Evolutionary conservation across 2,329 filamentous ascomycete genomes (phyloP).

Genomic region (Aspergillus aculeatus): DNA sequence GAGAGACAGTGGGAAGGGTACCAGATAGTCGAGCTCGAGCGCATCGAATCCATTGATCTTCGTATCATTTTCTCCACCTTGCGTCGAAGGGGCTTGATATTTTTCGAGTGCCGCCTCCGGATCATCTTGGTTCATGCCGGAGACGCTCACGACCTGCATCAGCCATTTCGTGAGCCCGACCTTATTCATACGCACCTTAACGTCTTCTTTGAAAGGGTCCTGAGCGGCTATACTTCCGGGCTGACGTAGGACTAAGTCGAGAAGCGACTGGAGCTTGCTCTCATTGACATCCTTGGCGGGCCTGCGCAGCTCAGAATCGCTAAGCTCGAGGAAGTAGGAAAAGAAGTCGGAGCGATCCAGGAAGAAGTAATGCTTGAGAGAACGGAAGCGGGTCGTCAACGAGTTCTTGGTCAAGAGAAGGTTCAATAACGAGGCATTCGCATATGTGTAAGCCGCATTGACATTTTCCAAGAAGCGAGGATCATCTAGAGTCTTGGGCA

Average conservation of each 20-base stretch:
- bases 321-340: constrained; percentile 92
- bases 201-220: constrained; percentile 97
- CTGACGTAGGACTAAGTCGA: constrained; percentile 96
- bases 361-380: constrained; percentile 98
- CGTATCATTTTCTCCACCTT: constrained; percentile 69
- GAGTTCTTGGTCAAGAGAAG: constrained; percentile 90
- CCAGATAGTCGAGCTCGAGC: constrained; percentile 86
- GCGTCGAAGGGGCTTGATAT: constrained; percentile 69
- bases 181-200: constrained; percentile 97
- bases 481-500: constrained; percentile 92
- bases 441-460: constrained; percentile 89
- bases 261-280: constrained; percentile 86
- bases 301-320: constrained; percentile 85
- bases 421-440: constrained; percentile 88
- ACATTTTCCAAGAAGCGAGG: constrained; percentile 91
- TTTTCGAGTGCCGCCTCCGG: constrained; percentile 63
- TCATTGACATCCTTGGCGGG: constrained; percentile 85
- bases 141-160: constrained; percentile 95
- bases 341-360: constrained; percentile 97
- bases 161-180: constrained; percentile 88
- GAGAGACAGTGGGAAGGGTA: constrained; percentile 91
- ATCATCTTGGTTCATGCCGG: constrained; percentile 83
- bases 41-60: constrained; percentile 89
- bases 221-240: constrained; percentile 90
- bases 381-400: constrained; percentile 79